These are phyloP conservation scores for Russula dissimulans DNA, from an alignment of 768 basidiomycete genomes.

Conservation along the genomic window DNA sequence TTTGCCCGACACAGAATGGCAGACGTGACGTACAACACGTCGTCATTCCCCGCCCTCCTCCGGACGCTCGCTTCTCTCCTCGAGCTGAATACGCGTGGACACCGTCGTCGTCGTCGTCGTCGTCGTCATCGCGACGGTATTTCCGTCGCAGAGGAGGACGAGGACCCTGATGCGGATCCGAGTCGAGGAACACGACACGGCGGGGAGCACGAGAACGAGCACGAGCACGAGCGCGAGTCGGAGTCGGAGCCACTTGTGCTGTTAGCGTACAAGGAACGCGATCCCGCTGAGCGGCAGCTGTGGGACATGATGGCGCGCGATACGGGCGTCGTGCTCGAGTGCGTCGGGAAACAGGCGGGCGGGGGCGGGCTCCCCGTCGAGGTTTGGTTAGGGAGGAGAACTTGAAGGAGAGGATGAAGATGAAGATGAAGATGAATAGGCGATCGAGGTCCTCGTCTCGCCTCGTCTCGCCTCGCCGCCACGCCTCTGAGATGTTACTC, in stretches of 20 bases:
- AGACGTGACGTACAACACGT: constrained; percentile 87
- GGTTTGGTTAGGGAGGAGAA: constrained; percentile 48
- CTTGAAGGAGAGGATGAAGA: neutral
- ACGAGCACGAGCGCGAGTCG: constrained; percentile 23
- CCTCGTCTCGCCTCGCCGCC: too few relatives aligned
- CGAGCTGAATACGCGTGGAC: constrained; percentile 12
- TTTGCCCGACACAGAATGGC: constrained; percentile 55
- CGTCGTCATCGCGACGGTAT: neutral
- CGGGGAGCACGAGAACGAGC: constrained; percentile 22
- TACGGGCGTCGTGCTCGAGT: constrained; percentile 46
- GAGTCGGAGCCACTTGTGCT: constrained; percentile 37
- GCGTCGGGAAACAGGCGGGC: constrained; percentile 47
- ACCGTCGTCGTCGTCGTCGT: too few relatives aligned
- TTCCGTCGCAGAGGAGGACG: neutral
- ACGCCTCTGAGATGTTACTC: too few relatives aligned
- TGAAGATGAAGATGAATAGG: neutral
- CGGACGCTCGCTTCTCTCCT: constrained; percentile 52
- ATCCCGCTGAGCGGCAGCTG: constrained; percentile 60
- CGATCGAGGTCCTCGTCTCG: too few relatives aligned
- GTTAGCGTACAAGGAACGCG: constrained; percentile 83
- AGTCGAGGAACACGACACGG: neutral
- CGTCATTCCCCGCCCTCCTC: constrained; percentile 71
- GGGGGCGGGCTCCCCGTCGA: constrained; percentile 59
- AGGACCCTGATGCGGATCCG: neutral
- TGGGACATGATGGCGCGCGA: constrained; percentile 50